Percentiles rank a stretch among this genome's conserved stretches.
These are phyloP conservation scores for Arthrobotrys entomopaga DNA, from an alignment of 2,329 filamentous ascomycete genomes.

Conservation along the genomic window DNA sequence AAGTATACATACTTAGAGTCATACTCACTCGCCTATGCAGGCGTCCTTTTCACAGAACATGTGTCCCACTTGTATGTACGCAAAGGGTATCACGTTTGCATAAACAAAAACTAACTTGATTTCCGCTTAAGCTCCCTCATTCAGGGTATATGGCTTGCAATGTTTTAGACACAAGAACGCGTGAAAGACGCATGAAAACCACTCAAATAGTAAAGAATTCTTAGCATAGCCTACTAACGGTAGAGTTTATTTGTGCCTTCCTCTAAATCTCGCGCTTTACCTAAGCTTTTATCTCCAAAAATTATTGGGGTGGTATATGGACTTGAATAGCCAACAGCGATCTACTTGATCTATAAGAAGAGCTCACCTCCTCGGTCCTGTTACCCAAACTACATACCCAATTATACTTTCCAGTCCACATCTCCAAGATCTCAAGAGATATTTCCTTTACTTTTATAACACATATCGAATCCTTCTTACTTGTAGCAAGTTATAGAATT, in stretches of 20 bases:
- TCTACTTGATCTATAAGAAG: background rate
- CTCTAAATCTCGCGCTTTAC: too few relatives aligned
- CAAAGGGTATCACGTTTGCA: background rate
- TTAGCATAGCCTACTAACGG: background rate
- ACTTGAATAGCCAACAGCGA: background rate
- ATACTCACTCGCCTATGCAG: background rate
- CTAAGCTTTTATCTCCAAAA: background rate
- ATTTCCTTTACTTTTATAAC: slow-evolving; percentile 1
- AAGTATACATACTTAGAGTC: background rate
- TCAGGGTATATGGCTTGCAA: background rate
- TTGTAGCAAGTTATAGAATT: background rate
- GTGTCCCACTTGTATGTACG: background rate
- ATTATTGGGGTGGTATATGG: too few relatives aligned
- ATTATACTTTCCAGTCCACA: background rate
- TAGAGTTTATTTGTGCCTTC: background rate
- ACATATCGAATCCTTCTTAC: slow-evolving; percentile 1
- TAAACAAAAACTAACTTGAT: background rate
- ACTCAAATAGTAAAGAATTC: slow-evolving; percentile 2
- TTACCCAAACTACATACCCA: background rate
- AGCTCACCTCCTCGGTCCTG: background rate
- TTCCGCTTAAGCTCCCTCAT: background rate
- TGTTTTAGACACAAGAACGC: background rate
- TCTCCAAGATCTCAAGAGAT: background rate
- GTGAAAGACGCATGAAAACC: background rate
- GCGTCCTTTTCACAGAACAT: background rate